Conservation (phyloP, 2,329 filamentous ascomycete genomes). For the Phyllosticta citriasiana region DNA sequence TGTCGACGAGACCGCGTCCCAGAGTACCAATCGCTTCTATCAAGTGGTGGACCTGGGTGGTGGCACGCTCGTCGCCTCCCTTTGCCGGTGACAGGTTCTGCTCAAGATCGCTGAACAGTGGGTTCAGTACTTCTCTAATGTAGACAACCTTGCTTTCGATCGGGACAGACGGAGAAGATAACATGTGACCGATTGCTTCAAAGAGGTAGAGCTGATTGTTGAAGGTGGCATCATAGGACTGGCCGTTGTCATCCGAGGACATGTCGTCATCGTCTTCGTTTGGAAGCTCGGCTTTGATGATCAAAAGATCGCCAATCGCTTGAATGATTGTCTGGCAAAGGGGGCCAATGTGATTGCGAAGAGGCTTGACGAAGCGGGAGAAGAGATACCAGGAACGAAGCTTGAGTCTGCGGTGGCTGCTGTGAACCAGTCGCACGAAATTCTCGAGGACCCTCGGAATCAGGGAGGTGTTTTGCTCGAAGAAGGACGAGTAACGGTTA, state of each 20-base stretch:
- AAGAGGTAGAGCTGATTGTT: constrained; percentile 87
- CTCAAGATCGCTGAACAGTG: constrained; percentile 84
- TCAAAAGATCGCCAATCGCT: constrained; percentile 76
- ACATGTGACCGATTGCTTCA: constrained; percentile 87
- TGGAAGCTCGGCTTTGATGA: constrained; percentile 82
- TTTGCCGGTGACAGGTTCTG: constrained; percentile 66
- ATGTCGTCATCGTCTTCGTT: constrained; percentile 75
- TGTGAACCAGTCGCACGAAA: constrained; percentile 84
- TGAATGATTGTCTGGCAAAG: constrained; percentile 87
- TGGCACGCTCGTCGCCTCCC: constrained; percentile 68
- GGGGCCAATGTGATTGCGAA: constrained; percentile 74
- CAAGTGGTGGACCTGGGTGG: constrained; percentile 87
- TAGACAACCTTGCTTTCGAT: constrained; percentile 83
- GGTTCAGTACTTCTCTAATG: constrained; percentile 77
- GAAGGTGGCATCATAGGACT: constrained; percentile 84
- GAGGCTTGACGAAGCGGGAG: constrained; percentile 80
- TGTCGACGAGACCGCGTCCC: constrained; percentile 86
- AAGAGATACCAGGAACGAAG: constrained; percentile 96
- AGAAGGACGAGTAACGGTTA: constrained; percentile 86
- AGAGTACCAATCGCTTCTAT: constrained; percentile 92
- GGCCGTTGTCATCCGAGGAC: constrained; percentile 86
- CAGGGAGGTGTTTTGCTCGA: constrained; percentile 70
- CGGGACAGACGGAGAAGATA: constrained; percentile 68
- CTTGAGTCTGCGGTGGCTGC: constrained; percentile 76
- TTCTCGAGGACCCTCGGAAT: constrained; percentile 83